Evolutionary conservation across 2,329 filamentous ascomycete species (phyloP).

Genomic region (Fusarium sp.): DNA sequence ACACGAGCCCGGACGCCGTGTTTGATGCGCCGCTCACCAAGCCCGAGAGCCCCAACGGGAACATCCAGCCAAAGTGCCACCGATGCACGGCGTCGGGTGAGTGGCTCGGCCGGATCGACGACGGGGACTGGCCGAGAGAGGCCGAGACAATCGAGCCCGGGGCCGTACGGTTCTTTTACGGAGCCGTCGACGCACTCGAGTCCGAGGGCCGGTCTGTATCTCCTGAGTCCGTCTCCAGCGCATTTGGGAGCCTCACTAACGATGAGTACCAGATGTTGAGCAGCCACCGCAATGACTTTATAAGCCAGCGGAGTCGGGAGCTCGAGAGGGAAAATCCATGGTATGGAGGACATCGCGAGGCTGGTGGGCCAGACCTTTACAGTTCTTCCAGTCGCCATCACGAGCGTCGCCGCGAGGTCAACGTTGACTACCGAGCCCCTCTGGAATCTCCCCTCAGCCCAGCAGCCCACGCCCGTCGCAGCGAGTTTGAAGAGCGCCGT

Average conservation of each 20-base stretch:
- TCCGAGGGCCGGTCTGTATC: rapidly evolving
- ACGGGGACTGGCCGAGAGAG: constrained; percentile 14
- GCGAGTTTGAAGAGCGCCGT: neutral
- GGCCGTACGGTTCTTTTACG: constrained; percentile 33
- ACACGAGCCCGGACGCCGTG: neutral
- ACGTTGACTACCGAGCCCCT: neutral
- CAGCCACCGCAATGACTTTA: neutral
- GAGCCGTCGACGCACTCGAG: constrained; percentile 18
- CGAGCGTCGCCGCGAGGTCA: neutral
- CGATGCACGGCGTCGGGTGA: constrained; percentile 17
- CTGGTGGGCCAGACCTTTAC: neutral
- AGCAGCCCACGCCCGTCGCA: neutral
- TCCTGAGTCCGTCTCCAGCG: neutral
- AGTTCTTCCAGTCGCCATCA: neutral
- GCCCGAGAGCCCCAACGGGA: neutral
- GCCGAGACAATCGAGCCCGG: constrained; percentile 17
- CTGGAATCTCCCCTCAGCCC: neutral
- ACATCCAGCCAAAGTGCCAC: constrained; percentile 5
- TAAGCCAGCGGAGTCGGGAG: neutral
- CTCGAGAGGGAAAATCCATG: neutral
- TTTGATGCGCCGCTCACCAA: neutral
- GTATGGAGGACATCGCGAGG: neutral
- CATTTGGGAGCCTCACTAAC: constrained; percentile 12
- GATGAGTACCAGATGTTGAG: constrained; percentile 18
- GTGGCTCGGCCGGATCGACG: constrained; percentile 7